phyloP scores from a whole-genome alignment of 495 filamentous ascomycete species.

The Penicillium roqueforti region DNA sequence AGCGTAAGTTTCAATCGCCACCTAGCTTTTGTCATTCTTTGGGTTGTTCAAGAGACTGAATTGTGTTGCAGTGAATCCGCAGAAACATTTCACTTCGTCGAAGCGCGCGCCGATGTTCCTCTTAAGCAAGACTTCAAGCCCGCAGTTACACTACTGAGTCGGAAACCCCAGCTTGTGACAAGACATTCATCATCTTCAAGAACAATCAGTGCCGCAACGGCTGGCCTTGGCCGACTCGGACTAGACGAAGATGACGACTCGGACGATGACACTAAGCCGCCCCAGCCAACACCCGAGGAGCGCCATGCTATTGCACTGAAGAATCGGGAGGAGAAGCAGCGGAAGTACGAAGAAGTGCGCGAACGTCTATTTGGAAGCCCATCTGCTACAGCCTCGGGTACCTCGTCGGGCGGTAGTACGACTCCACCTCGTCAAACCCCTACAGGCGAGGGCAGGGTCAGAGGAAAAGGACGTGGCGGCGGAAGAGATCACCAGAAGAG shows the following conservation, averaged over 20 bases:
- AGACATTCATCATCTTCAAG: slow-evolving; percentile 24
- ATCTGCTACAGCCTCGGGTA: slow-evolving; percentile 43
- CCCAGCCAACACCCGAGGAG: slow-evolving; percentile 65
- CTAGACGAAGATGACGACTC: slow-evolving; percentile 58
- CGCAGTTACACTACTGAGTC: slow-evolving; percentile 73
- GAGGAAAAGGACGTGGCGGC: slow-evolving; percentile 38
- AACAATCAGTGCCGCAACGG: slow-evolving; percentile 46
- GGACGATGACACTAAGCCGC: slow-evolving; percentile 57
- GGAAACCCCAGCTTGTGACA: slow-evolving; percentile 59
- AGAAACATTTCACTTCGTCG: slow-evolving; percentile 68
- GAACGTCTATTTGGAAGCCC: slow-evolving; percentile 75
- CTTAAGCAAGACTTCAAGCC: slow-evolving; percentile 80
- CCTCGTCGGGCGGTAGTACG: slow-evolving; percentile 55
- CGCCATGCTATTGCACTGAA: slow-evolving; percentile 65
- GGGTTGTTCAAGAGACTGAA: neutral
- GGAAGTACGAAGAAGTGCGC: slow-evolving; percentile 78
- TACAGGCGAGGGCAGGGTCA: slow-evolving; percentile 33
- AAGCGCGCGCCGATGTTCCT: slow-evolving; percentile 61
- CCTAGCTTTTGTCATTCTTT: neutral
- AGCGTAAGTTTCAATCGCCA: slow-evolving; percentile 56
- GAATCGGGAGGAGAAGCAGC: slow-evolving; percentile 82
- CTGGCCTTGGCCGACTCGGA: slow-evolving; percentile 53
- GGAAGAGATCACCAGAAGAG: slow-evolving; percentile 40
- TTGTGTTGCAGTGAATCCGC: slow-evolving; percentile 47
- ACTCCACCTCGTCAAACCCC: slow-evolving; percentile 56